Percentiles rank a stretch among this genome's conserved stretches.
Conservation (phyloP, 306 rosid genomes). For the Adenanthera pavonina region DNA sequence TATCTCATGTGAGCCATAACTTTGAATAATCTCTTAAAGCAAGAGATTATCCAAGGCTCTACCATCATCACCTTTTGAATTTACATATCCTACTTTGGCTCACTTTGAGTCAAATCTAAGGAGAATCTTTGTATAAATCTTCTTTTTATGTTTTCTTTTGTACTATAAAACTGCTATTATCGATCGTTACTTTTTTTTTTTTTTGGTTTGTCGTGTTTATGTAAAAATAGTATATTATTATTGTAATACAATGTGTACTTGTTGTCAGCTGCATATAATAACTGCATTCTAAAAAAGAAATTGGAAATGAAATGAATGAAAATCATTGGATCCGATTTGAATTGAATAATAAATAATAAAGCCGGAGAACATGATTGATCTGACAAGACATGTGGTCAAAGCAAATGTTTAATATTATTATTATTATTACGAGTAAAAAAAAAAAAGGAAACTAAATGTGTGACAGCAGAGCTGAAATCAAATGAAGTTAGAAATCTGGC, state of each 20-base stretch:
- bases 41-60: too few relatives aligned
- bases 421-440: not conserved
- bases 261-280: not conserved
- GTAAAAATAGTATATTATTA: too few relatives aligned
- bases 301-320: too few relatives aligned
- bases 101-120: not conserved
- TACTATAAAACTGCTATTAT: not conserved
- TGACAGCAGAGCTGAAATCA: too few relatives aligned
- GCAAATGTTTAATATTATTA: not conserved
- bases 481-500: not conserved
- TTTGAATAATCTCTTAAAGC: too few relatives aligned
- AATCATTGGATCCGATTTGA: not conserved
- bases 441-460: not conserved
- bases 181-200: not conserved
- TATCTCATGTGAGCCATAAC: too few relatives aligned
- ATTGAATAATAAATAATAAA: not conserved
- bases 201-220: not conserved
- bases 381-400: conserved; percentile 25
- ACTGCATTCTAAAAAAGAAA: too few relatives aligned
- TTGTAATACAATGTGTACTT: too few relatives aligned
- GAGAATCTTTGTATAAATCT: not conserved
- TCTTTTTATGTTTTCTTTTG: not conserved
- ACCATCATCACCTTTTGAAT: not conserved
- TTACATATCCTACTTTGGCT: not conserved
- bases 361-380: not conserved